Evolutionary conservation across 257 asterid genomes (phyloP).

Genomic region (Oldenlandia corymbosa): DNA sequence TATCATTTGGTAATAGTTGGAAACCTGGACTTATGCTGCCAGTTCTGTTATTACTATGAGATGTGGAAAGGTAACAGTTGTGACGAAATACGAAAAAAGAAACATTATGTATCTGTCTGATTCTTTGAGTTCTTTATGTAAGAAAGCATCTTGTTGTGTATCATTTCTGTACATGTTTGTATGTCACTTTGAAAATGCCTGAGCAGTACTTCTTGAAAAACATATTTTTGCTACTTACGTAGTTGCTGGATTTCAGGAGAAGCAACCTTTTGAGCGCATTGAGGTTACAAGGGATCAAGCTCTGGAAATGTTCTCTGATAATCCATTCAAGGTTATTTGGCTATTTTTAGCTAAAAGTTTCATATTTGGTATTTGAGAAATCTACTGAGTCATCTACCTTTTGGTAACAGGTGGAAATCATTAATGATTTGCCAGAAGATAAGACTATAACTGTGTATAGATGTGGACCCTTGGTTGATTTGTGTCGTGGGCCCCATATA

Average conservation of each 20-base stretch:
- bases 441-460: slow-evolving; percentile 91
- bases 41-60: too few relatives aligned
- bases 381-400: slow-evolving; percentile 11
- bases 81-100: too few relatives aligned
- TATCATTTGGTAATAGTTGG: background rate
- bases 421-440: slow-evolving; percentile 85
- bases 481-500: slow-evolving; percentile 98
- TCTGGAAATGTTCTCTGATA: slow-evolving; percentile 85
- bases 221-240: slow-evolving; percentile 9
- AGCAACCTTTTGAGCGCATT: slow-evolving; percentile 90
- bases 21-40: background rate
- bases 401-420: slow-evolving; percentile 72
- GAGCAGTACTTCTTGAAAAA: background rate
- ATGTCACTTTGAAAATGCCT: background rate
- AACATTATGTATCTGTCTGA: too few relatives aligned
- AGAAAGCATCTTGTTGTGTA: background rate
- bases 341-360: background rate
- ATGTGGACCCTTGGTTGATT: slow-evolving; percentile 97
- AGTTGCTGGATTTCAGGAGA: slow-evolving; percentile 47
- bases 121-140: background rate
- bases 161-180: background rate
- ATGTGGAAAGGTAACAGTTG: too few relatives aligned
- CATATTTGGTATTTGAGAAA: background rate
- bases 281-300: slow-evolving; percentile 90
- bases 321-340: slow-evolving; percentile 69